Conservation (phyloP, 371 early-diverging fungal genomes). For the Mortierella sp. region DNA sequence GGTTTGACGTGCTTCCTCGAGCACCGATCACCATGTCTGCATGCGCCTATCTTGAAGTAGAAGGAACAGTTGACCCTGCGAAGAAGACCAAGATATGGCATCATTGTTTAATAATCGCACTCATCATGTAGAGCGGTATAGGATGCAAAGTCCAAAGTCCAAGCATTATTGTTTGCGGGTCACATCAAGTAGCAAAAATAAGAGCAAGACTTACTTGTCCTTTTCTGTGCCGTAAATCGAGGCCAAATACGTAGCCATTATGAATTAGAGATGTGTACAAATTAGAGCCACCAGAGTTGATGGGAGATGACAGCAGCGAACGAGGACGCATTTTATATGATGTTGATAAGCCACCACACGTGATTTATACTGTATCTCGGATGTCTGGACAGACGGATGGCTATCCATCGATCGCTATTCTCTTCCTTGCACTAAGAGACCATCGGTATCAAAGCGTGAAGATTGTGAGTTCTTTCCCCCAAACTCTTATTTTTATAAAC, state of each 20-base stretch:
- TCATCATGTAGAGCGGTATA: too few species aligned
- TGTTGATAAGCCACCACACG: too few species aligned
- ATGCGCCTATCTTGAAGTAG: constrained; percentile 99
- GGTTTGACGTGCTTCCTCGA: constrained; percentile 98
- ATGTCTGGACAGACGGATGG: too few species aligned
- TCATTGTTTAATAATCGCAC: neutral
- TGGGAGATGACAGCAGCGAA: neutral
- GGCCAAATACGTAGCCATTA: constrained; percentile 91
- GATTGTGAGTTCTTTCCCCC: too few species aligned
- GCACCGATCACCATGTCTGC: constrained; percentile 97
- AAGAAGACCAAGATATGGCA: constrained; percentile 2
- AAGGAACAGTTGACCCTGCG: constrained; percentile 97
- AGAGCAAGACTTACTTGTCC: constrained; percentile 78
- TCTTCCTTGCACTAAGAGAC: too few species aligned
- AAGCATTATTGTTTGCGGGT: too few species aligned
- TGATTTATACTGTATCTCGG: too few species aligned
- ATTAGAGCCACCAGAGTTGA: neutral
- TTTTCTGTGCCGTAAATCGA: constrained; percentile 95
- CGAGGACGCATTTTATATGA: too few species aligned
- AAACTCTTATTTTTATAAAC: too few species aligned
- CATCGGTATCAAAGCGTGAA: too few species aligned
- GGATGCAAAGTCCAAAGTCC: too few species aligned
- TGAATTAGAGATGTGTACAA: neutral
- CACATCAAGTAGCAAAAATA: neutral
- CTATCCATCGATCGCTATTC: too few species aligned